phyloP scores from a whole-genome alignment of 78 protist genomes.

The Dictyostelium brefeldianum region DNA sequence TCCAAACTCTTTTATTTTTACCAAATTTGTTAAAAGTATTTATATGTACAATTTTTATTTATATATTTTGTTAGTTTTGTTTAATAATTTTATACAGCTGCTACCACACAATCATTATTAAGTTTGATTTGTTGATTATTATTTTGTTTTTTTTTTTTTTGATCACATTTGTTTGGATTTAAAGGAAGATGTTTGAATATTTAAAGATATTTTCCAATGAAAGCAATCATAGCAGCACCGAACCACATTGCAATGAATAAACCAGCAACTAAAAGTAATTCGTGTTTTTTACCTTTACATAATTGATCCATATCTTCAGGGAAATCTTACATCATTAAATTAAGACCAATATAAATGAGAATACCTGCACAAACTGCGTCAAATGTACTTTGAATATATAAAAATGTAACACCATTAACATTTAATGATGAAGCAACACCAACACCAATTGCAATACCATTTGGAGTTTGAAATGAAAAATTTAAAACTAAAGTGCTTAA shows the following conservation, averaged over 20 bases:
- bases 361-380: slow-evolving; percentile 73
- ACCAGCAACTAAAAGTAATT: neutral
- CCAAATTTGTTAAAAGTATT: too few species aligned
- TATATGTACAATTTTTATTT: too few species aligned
- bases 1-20: too few species aligned
- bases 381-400: slow-evolving; percentile 47
- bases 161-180: too few species aligned
- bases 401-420: slow-evolving; percentile 10
- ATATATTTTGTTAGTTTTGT: too few species aligned
- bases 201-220: slow-evolving; percentile 27
- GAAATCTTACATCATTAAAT: slow-evolving; percentile 35
- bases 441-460: slow-evolving; percentile 82
- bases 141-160: neutral
- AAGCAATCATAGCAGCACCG: slow-evolving; percentile 34
- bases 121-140: neutral
- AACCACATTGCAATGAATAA: slow-evolving; percentile 31
- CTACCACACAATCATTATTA: neutral
- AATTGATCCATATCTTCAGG: slow-evolving; percentile 31
- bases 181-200: neutral
- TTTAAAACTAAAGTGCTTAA: neutral
- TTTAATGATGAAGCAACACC: slow-evolving; percentile 7
- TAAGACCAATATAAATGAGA: slow-evolving; percentile 38
- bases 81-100: too few species aligned
- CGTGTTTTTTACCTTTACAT: slow-evolving; percentile 40
- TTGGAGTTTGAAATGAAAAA: slow-evolving; percentile 74